phyloP scores from a whole-genome alignment of 176 grass and related monocot species.

The Metroxylon sagu region DNA sequence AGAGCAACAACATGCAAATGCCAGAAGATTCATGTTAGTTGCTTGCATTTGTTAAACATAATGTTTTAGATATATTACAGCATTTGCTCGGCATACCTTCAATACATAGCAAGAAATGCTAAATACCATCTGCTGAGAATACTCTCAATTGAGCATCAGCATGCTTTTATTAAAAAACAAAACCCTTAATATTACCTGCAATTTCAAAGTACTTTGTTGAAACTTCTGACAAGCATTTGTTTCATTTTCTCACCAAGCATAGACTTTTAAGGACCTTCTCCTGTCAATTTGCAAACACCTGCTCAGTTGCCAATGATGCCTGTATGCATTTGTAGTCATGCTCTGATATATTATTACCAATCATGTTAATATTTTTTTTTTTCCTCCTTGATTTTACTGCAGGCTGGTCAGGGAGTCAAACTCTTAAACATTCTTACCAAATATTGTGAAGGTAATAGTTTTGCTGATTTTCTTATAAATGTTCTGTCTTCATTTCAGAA shows the following conservation, averaged over 20 bases:
- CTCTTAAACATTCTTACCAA: conserved; percentile 96
- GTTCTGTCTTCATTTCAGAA: not conserved
- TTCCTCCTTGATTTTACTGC: conserved; percentile 2
- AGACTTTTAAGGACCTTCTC: not conserved
- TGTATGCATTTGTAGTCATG: conserved; percentile 4
- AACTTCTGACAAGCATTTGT: not conserved
- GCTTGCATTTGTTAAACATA: too few relatives aligned
- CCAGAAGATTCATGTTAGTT: too few relatives aligned
- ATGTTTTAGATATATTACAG: too few relatives aligned
- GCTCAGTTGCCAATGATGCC: conserved; percentile 12
- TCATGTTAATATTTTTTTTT: not conserved
- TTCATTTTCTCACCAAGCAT: conserved; percentile 8
- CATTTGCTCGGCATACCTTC: too few relatives aligned
- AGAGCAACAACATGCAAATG: too few relatives aligned
- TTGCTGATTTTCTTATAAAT: not conserved
- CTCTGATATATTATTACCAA: not conserved
- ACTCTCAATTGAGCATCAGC: too few relatives aligned
- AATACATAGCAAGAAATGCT: too few relatives aligned
- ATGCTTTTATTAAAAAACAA: too few relatives aligned
- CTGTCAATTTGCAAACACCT: conserved; percentile 3
- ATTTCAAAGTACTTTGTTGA: not conserved
- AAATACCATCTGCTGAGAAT: too few relatives aligned
- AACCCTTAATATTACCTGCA: too few relatives aligned
- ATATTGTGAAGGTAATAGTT: conserved; percentile 75
- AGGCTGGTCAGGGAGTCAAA: conserved; percentile 82